Evolutionary conservation across 2,329 filamentous ascomycete genomes (phyloP), one percentile per base, ranked within the genome.

Genomic region (Pestalotiopsis sp.): DNA sequence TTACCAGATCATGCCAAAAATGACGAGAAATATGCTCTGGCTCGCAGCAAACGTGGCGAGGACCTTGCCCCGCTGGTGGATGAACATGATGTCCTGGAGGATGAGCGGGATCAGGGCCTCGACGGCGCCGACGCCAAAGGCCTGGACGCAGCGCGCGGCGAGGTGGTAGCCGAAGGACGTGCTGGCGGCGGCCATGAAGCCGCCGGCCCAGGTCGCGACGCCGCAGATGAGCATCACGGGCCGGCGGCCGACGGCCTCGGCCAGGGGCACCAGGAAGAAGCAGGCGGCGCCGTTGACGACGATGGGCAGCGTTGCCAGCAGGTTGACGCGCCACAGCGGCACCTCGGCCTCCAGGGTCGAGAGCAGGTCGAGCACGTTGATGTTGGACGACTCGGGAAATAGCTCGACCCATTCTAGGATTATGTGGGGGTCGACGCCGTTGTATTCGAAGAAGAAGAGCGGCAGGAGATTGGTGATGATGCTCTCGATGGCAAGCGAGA

Each of bases 261-360:
- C 80, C n/a, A 82, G 72, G 9, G 80, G 79, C 1, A 81, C 75
- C n/a, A 80, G 76, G n/a, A 81, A 64, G 69, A 79, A 80, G 36
- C 75, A 77, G 3, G 79, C 76, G 13, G 77, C 72, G 17, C 79
- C 79, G 64, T 80, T 80, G 65, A 77, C 76, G 23, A 81, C 68
- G 20, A 81, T 70, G 25, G 80, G 80, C 4, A 80, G 71, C 1
- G 79, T 79, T 0, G 77, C 75, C 12, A 81, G 71, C 68, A 79
- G 71, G 17, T 75, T 71, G 11, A 80, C 73, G 55, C 74, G 71
- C 65, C 68, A 72, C n/a, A 80, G 70, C 1, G 79, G 76, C 12
- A 57, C 11, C 7, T 9, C 17, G 17, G 14, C 78, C 77, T 4
- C 71, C 71, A n/a, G 76, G 72, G 17, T 76, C 76, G 71, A 71